phyloP scores from a whole-genome alignment of 2,329 filamentous ascomycete genomes.

The Chrysoporthe austroafricana region DNA sequence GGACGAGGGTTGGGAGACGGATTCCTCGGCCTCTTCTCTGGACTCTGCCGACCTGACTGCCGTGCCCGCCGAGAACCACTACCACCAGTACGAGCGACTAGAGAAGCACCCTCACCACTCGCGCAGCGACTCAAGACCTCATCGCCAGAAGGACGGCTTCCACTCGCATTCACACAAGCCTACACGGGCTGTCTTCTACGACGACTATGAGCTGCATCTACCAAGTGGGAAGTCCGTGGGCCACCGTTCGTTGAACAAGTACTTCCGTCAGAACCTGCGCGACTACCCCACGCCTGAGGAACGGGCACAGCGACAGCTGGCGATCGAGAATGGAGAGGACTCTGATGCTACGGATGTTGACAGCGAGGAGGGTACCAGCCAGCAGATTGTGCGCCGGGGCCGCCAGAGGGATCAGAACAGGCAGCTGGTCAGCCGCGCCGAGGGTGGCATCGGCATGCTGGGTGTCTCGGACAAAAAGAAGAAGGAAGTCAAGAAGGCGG shows the following conservation, averaged over 20 bases:
- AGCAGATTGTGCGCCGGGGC: conserved; percentile 40
- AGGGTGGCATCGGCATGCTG: conserved; percentile 76
- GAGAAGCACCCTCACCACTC: conserved; percentile 77
- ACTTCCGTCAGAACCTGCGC: conserved; percentile 91
- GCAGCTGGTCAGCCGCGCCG: conserved; percentile 67
- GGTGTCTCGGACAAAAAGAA: conserved; percentile 79
- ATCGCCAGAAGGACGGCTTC: conserved; percentile 76
- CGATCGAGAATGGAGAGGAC: conserved; percentile 53
- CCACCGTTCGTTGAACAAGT: conserved; percentile 83
- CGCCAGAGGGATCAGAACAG: conserved; percentile 50
- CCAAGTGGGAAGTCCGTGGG: conserved; percentile 88
- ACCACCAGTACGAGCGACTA: conserved; percentile 73
- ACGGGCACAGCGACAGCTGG: conserved; percentile 64
- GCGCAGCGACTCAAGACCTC: conserved; percentile 69
- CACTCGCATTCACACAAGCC: conserved; percentile 83
- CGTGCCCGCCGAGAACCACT: conserved; percentile 74
- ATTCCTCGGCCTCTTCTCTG: conserved; percentile 85
- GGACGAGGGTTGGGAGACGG: conserved; percentile 92
- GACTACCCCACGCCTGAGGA: conserved; percentile 81
- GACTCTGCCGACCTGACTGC: conserved; percentile 83
- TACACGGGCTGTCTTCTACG: conserved; percentile 78
- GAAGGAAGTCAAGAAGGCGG: conserved; percentile 65
- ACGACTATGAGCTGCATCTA: conserved; percentile 92
- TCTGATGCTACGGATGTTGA: conserved; percentile 46
- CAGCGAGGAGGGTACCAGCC: conserved; percentile 39